phyloP scores from a whole-genome alignment of 495 filamentous ascomycete genomes.

The Aspergillus carlsbadensis region DNA sequence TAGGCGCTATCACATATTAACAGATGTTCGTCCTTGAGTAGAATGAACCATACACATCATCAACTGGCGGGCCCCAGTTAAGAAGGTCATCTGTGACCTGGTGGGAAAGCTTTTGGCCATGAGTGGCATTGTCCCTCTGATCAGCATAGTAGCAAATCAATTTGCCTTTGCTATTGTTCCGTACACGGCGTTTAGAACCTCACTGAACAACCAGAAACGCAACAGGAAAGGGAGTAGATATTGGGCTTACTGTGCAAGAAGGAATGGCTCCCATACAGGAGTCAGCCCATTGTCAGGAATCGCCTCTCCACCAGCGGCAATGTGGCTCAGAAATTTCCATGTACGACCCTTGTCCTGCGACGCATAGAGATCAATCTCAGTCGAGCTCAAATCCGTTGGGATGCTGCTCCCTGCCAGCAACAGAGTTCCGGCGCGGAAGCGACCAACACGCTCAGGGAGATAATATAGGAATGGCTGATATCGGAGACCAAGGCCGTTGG shows the following conservation, averaged over 20 bases:
- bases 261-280: conserved; percentile 71
- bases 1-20: conserved; percentile 36
- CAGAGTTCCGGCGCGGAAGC: conserved; percentile 57
- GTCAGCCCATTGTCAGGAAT: conserved; percentile 60
- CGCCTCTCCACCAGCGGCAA: conserved; percentile 62
- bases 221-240: neutral
- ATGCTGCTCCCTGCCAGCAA: conserved; percentile 63
- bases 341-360: conserved; percentile 55
- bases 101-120: conserved; percentile 68
- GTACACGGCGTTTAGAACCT: neutral
- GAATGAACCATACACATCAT: conserved; percentile 51
- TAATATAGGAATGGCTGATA: conserved; percentile 69
- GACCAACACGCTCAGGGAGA: conserved; percentile 54
- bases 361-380: conserved; percentile 68
- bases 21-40: neutral
- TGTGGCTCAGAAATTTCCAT: conserved; percentile 66
- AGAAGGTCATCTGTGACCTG: conserved; percentile 56
- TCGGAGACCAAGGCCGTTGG: conserved; percentile 61
- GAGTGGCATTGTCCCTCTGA: conserved; percentile 56
- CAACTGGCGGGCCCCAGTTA: conserved; percentile 56
- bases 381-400: conserved; percentile 58
- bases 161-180: conserved; percentile 43
- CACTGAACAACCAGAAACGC: neutral
- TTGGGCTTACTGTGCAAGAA: conserved; percentile 45
- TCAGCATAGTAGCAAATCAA: conserved; percentile 69